Conservation (phyloP, 192 early-diverging fungal genomes). For the Geranomyces michiganensis region DNA sequence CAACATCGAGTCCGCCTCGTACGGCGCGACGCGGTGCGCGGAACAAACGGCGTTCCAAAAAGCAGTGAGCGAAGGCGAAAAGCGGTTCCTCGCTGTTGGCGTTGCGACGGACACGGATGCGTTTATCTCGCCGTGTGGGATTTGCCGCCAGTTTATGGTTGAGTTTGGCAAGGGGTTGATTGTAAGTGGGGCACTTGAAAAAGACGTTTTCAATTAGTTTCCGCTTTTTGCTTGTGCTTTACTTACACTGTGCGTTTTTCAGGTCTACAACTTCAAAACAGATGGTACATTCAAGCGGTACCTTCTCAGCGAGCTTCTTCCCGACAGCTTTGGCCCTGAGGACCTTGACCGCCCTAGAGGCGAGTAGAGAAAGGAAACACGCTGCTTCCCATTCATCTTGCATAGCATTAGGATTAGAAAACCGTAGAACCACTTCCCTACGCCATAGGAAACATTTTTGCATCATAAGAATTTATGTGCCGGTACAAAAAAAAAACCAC, state of each 20-base stretch:
- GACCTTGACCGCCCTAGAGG: slow-evolving; percentile 45
- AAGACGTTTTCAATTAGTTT: no score
- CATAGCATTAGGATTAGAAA: background rate
- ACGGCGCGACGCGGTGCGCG: slow-evolving; percentile 85
- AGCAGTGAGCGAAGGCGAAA: slow-evolving; percentile 83
- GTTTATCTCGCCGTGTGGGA: slow-evolving; percentile 65
- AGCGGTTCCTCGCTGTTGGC: slow-evolving; percentile 72
- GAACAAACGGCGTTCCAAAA: slow-evolving; percentile 89
- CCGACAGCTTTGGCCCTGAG: slow-evolving; percentile 75
- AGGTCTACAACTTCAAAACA: slow-evolving; percentile 60
- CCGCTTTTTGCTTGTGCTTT: no score
- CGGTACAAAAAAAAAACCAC: slow-evolving; percentile 8
- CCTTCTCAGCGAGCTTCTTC: slow-evolving; percentile 62
- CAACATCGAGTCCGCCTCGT: slow-evolving; percentile 91
- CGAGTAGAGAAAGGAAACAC: background rate
- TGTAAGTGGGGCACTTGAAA: slow-evolving; percentile 32
- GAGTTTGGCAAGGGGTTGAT: slow-evolving; percentile 75
- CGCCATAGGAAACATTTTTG: background rate
- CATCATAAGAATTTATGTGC: no score
- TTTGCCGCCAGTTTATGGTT: slow-evolving; percentile 79
- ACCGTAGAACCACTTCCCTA: background rate
- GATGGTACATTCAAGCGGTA: slow-evolving; percentile 55
- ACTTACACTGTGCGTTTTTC: no score
- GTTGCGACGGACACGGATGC: slow-evolving; percentile 70
- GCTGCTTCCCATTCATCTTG: no score